Conservation (phyloP, 768 basidiomycete genomes). For the Russula vinacea region DNA sequence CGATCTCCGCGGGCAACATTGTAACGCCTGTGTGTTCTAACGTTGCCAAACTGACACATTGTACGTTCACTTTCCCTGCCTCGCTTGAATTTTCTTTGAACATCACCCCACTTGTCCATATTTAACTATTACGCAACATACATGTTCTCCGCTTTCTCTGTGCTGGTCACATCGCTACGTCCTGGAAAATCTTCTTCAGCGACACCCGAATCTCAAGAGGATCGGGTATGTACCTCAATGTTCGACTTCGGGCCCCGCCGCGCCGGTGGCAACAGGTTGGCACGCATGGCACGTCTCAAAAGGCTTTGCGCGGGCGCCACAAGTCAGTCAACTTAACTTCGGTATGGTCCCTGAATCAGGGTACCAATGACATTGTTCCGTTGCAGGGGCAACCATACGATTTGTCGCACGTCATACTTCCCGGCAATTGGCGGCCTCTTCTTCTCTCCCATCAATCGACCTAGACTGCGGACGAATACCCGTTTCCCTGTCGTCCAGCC, state of each 20-base stretch:
- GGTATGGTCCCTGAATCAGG: neutral
- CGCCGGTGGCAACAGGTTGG: neutral
- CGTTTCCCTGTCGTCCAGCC: neutral
- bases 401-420: neutral
- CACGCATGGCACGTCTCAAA: neutral
- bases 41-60: neutral
- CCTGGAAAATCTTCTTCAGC: neutral
- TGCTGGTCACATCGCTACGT: constrained; percentile 20
- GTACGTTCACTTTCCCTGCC: neutral
- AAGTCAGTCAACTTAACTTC: neutral
- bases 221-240: neutral
- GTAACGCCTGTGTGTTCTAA: neutral
- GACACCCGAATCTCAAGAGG: neutral
- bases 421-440: neutral
- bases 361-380: neutral
- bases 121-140: too few relatives aligned
- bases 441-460: neutral
- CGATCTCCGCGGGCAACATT: neutral
- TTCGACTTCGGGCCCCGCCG: neutral
- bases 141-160: constrained; percentile 4
- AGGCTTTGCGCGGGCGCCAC: constrained; percentile 8
- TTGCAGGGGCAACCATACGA: constrained; percentile 2
- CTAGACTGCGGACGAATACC: neutral
- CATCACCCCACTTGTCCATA: neutral
- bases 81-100: neutral